Conservation (phyloP, 2,329 filamentous ascomycete species). For the Diaporthe helianthi region DNA sequence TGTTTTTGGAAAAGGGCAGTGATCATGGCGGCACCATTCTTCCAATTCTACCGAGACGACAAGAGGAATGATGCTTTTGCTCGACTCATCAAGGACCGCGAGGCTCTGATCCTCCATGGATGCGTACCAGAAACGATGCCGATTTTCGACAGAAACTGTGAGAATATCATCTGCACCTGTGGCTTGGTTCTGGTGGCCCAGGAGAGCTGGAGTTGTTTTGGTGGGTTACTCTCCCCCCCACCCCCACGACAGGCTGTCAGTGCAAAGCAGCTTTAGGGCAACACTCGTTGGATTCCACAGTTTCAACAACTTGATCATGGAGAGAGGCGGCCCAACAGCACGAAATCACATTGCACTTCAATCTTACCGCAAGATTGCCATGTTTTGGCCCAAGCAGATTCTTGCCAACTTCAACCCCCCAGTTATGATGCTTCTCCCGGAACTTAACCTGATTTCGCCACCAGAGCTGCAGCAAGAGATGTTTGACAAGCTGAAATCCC, state of each 20-base stretch:
- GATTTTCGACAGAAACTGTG: background rate
- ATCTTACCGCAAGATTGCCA: conserved; percentile 15
- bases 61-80: background rate
- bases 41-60: background rate
- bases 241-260: background rate
- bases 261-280: background rate
- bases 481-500: conserved; percentile 1
- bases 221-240: background rate
- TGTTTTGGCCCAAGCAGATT: background rate
- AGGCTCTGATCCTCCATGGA: background rate
- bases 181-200: background rate
- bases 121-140: background rate
- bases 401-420: conserved; percentile 28
- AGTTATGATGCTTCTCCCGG: conserved; percentile 40
- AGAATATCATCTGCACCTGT: background rate
- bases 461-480: conserved; percentile 36
- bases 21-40: background rate
- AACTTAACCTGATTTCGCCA: conserved; percentile 41
- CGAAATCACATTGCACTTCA: background rate
- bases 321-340: background rate
- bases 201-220: background rate
- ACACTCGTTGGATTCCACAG: rapidly evolving
- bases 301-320: background rate
- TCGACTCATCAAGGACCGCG: background rate
- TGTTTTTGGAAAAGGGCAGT: background rate